Evolutionary conservation across 2,329 filamentous ascomycete species (phyloP).

Genomic region (Alternaria triticimaculans): DNA sequence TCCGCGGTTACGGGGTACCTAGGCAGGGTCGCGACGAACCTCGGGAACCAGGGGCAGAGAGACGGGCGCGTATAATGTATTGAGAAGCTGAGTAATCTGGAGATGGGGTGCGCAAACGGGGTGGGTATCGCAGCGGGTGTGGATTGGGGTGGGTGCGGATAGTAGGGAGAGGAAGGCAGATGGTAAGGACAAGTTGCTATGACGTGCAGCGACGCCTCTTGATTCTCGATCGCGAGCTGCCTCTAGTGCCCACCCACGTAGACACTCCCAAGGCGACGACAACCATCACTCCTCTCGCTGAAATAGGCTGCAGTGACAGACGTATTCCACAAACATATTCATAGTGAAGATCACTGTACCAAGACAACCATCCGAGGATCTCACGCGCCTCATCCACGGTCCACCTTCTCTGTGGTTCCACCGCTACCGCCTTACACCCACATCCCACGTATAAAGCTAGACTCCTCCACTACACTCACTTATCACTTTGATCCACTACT

Average conservation of each 20-base stretch:
- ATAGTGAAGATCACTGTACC: neutral
- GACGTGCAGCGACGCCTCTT: conserved; percentile 26
- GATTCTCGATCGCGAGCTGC: conserved; percentile 10
- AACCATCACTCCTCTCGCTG: neutral
- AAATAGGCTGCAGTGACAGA: neutral
- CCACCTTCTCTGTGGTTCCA: conserved; percentile 21
- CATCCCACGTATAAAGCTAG: conserved; percentile 2
- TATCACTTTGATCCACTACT: neutral
- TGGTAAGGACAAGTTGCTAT: conserved; percentile 18
- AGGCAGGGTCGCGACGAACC: conserved; percentile 18
- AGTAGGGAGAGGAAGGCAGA: conserved; percentile 11
- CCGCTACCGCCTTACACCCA: conserved; percentile 16
- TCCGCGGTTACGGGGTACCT: conserved; percentile 14
- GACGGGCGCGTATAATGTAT: conserved; percentile 7
- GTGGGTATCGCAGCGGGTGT: neutral
- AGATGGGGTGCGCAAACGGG: conserved; percentile 5
- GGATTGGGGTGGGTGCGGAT: conserved; percentile 14
- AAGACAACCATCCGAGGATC: neutral
- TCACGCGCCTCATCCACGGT: conserved; percentile 13
- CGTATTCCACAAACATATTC: neutral
- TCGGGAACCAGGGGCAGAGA: conserved; percentile 12
- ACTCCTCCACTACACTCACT: conserved; percentile 1
- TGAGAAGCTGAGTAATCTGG: neutral
- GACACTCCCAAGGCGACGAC: conserved; percentile 1
- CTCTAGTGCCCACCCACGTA: conserved; percentile 5